Evolutionary conservation across 1,139 yeast species (phyloP).

Genomic region (Saccharomyces hybrid): DNA sequence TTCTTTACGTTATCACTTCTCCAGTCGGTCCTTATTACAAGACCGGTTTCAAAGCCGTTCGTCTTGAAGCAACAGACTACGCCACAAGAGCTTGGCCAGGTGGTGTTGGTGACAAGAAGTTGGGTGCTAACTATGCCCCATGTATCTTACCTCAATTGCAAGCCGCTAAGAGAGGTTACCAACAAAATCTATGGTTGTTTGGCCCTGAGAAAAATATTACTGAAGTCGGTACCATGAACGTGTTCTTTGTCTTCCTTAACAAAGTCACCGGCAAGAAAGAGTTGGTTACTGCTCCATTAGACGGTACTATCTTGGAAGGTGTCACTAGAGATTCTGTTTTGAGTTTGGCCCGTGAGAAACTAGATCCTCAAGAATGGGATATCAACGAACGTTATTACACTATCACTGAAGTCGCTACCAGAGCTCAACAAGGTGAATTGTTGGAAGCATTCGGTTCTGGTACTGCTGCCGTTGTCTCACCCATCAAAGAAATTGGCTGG

Average conservation of each 20-base stretch:
- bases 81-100: slow-evolving; percentile 99
- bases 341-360: slow-evolving; percentile 61
- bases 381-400: slow-evolving; percentile 74
- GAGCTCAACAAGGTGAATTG: slow-evolving; percentile 68
- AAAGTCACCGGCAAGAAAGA: slow-evolving; percentile 70
- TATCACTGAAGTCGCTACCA: slow-evolving; percentile 68
- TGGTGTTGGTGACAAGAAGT: slow-evolving; percentile 88
- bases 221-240: slow-evolving; percentile 97
- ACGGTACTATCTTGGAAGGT: slow-evolving; percentile 93
- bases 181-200: slow-evolving; percentile 90
- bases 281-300: slow-evolving; percentile 88
- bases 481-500: slow-evolving; percentile 79
- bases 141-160: slow-evolving; percentile 78
- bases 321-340: slow-evolving; percentile 87
- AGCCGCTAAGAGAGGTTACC: slow-evolving; percentile 83
- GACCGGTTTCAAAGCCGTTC: slow-evolving; percentile 87
- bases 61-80: slow-evolving; percentile 83
- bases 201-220: slow-evolving; percentile 84
- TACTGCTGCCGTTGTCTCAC: slow-evolving; percentile 92
- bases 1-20: slow-evolving; percentile 74
- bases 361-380: slow-evolving; percentile 66
- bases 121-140: slow-evolving; percentile 96
- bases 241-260: slow-evolving; percentile 71
- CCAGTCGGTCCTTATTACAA: slow-evolving; percentile 91
- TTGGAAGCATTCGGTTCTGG: slow-evolving; percentile 95